phyloP scores from a whole-genome alignment of 192 early-diverging fungal species.

The Dissophora globulifera region DNA sequence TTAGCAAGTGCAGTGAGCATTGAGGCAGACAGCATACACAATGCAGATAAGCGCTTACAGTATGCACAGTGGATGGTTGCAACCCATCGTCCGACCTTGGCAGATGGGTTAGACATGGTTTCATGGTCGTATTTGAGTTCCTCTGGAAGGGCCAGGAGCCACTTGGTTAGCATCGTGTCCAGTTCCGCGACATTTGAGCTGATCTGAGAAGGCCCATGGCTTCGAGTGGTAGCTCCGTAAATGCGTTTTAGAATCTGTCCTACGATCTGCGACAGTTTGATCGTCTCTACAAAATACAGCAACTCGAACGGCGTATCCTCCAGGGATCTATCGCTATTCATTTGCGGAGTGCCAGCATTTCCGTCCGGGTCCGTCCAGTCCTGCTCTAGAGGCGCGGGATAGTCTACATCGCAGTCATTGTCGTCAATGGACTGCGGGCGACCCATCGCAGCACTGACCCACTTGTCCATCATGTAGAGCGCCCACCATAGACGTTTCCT shows the following conservation, averaged over 20 bases:
- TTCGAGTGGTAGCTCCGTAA: constrained; percentile 59
- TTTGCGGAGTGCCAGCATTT: constrained; percentile 4
- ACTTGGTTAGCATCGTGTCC: constrained; percentile 55
- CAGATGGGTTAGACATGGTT: constrained; percentile 4
- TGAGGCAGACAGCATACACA: background rate
- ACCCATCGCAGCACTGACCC: constrained; percentile 62
- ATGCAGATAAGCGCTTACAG: constrained; percentile 22
- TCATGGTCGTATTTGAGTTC: constrained; percentile 60
- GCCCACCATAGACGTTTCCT: constrained; percentile 81
- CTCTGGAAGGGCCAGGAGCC: constrained; percentile 57
- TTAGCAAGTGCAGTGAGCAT: background rate
- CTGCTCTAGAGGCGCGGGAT: constrained; percentile 54
- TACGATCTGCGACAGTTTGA: constrained; percentile 62
- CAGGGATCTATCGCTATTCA: constrained; percentile 15
- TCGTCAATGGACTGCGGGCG: constrained; percentile 65
- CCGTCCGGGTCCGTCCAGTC: constrained; percentile 31
- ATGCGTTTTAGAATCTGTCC: constrained; percentile 61
- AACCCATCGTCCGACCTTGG: constrained; percentile 23
- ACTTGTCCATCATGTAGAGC: constrained; percentile 77
- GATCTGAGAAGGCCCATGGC: constrained; percentile 47
- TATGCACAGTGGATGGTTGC: constrained; percentile 35
- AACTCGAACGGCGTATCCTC: constrained; percentile 23
- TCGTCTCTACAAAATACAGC: constrained; percentile 56
- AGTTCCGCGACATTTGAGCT: constrained; percentile 60
- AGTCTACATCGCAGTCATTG: constrained; percentile 64